Base-by-base conservation (phyloP, 495 filamentous ascomycete genomes). In the Tuber aestivum region DNA sequence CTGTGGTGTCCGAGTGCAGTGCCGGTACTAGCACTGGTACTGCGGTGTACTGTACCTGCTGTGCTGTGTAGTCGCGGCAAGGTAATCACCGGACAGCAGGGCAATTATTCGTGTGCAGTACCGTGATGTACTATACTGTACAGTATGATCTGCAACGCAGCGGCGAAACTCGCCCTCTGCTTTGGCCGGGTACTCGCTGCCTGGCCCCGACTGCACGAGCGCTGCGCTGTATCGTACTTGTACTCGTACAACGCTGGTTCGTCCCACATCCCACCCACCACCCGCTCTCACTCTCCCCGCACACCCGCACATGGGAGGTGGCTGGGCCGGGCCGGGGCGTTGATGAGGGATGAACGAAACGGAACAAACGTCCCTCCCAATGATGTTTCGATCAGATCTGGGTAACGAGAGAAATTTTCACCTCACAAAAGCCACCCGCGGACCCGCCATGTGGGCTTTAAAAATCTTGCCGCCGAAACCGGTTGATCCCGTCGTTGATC, bases 401-500 rank as follows among this genome's bases (percentile, higher is more conserved):
- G 27, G 14, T 65, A 65, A 65, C 27, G 27, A 65, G 27, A 65
- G 56, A 65, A 65, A 65, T 65, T 65, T 65, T 65, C 32, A 35
- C 7, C 38, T 3, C 38, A 7, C 38, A 65, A 27, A 65, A 65
- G 56, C 56, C 56, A 65, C 56, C 56, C 56, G 56, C 56, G 14
- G 27, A 65, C 56, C 56, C 14, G 3, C 27, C 56, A 65, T 65
- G 56, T 35, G 56, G 56, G 56, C 32, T 35, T 65, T 32, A 65
- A 65, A 35, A 35, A 7, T 5, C 56, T 65, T 65, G 56, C 56
- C 56, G 56, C 56, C 56, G 56, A 35, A 65, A 65, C 56, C 56
- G 56, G 35, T 65, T 65, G 56, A 65, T 65, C n/a, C 56, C 56
- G 56, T 35, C 16, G 27, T 65, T 65, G 56, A 65, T 65, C 56